phyloP scores from a whole-genome alignment of 768 basidiomycete genomes.

The Boletus sp. region DNA sequence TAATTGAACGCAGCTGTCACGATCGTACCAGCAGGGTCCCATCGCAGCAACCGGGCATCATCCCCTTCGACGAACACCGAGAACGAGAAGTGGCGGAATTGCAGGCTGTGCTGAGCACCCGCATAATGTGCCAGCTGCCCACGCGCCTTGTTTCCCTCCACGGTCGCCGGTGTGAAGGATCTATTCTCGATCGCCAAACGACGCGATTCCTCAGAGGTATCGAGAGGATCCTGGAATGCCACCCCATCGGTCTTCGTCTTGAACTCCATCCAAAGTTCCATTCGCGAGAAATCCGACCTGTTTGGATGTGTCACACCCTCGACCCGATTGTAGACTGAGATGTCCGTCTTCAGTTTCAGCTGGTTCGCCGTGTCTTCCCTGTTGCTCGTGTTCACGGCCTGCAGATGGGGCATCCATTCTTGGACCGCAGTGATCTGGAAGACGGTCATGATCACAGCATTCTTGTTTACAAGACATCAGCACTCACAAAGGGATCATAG shows the following conservation, averaged over 20 bases:
- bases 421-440: background rate
- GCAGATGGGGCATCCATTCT: background rate
- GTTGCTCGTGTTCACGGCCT: background rate
- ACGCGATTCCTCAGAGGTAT: background rate
- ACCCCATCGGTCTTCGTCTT: too few species aligned
- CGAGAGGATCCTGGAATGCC: too few species aligned
- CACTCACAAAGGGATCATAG: too few species aligned
- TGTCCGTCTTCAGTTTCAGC: background rate
- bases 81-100: conserved; percentile 34
- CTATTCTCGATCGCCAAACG: background rate
- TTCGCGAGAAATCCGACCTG: background rate
- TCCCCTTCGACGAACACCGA: conserved; percentile 26
- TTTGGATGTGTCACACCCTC: background rate
- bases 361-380: background rate
- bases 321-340: background rate
- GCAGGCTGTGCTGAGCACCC: conserved; percentile 19
- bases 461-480: too few species aligned
- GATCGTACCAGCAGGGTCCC: conserved; percentile 27
- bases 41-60: conserved; percentile 31
- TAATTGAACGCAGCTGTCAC: background rate
- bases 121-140: conserved; percentile 28
- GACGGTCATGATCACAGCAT: too few species aligned
- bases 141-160: background rate
- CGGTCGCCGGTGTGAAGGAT: background rate
- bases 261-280: background rate